phyloP scores from a whole-genome alignment of 768 basidiomycete species.

The Calocybe gangraenosa region DNA sequence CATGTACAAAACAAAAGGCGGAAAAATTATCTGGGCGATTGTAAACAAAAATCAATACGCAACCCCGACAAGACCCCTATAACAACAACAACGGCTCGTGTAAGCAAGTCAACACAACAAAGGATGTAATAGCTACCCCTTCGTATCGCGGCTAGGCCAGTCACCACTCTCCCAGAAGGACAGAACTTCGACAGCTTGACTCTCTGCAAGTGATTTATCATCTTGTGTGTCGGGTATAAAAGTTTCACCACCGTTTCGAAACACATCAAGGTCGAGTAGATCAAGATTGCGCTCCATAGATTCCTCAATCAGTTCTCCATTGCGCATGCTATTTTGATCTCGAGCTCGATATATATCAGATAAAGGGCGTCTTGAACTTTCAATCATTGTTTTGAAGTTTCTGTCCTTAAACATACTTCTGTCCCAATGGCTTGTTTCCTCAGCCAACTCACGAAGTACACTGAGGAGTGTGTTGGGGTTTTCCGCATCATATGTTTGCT shows the following conservation, averaged over 20 bases:
- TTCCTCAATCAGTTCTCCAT: not conserved
- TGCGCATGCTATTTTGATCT: not conserved
- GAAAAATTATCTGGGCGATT: not conserved
- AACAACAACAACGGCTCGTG: not conserved
- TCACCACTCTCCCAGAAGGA: conserved; percentile 19
- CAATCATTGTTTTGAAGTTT: conserved; percentile 42
- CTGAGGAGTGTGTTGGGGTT: conserved; percentile 31
- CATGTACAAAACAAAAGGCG: too few relatives aligned
- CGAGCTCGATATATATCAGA: not conserved
- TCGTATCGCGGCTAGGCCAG: conserved; percentile 3
- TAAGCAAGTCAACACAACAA: too few relatives aligned
- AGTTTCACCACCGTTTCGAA: conserved; percentile 11
- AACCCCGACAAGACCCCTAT: conserved; percentile 6
- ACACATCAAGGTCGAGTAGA: conserved; percentile 20
- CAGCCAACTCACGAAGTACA: conserved; percentile 44
- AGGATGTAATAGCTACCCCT: conserved; percentile 2
- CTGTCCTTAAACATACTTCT: conserved; percentile 41
- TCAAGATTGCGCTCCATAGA: conserved; percentile 21
- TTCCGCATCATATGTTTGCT: conserved; percentile 12
- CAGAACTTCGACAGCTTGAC: conserved; percentile 5
- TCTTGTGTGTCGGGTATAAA: conserved; percentile 5
- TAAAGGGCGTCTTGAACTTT: conserved; percentile 21
- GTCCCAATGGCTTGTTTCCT: conserved; percentile 50
- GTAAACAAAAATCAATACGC: conserved; percentile 1
- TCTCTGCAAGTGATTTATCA: not conserved